These are phyloP conservation scores for Aspergillus glaucus DNA, from an alignment of 2,329 filamentous ascomycete species.

Conservation along the genomic window DNA sequence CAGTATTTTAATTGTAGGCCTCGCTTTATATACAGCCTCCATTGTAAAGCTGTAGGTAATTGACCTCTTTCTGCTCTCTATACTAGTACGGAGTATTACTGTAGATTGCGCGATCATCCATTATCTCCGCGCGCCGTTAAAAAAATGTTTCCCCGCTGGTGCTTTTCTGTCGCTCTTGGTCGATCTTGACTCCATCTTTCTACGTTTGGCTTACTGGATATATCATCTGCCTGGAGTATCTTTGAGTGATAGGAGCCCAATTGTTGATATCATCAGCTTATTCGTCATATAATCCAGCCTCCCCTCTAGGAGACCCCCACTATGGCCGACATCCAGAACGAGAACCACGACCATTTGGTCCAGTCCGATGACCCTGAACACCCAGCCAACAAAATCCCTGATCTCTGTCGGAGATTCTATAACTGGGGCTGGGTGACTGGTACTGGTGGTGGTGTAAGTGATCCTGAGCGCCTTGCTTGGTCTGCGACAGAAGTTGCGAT, in stretches of 20 bases:
- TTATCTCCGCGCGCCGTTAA: background rate
- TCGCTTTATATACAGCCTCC: too few species aligned
- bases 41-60: background rate
- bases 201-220: background rate
- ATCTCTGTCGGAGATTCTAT: slow-evolving; percentile 93
- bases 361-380: slow-evolving; percentile 66
- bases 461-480: slow-evolving; percentile 1
- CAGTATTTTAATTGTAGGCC: too few species aligned
- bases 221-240: too few species aligned
- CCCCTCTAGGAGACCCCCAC: slow-evolving; percentile 2
- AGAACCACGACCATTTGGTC: slow-evolving; percentile 50
- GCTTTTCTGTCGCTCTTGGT: background rate
- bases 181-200: background rate
- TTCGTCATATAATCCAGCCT: background rate
- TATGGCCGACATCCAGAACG: slow-evolving; percentile 19
- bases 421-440: slow-evolving; percentile 74
- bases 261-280: too few species aligned
- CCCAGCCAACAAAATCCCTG: slow-evolving; percentile 90
- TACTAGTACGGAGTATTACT: background rate
- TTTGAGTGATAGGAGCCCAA: too few species aligned
- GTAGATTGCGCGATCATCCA: slow-evolving; percentile 1
- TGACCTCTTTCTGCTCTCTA: background rate
- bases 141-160: background rate
- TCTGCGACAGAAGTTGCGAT: slow-evolving; percentile 5
- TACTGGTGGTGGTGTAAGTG: slow-evolving; percentile 40